Percentiles rank a stretch among this genome's conserved stretches.
phyloP scores from a whole-genome alignment of 371 early-diverging fungal species.

The Capniomyces stellatus region DNA sequence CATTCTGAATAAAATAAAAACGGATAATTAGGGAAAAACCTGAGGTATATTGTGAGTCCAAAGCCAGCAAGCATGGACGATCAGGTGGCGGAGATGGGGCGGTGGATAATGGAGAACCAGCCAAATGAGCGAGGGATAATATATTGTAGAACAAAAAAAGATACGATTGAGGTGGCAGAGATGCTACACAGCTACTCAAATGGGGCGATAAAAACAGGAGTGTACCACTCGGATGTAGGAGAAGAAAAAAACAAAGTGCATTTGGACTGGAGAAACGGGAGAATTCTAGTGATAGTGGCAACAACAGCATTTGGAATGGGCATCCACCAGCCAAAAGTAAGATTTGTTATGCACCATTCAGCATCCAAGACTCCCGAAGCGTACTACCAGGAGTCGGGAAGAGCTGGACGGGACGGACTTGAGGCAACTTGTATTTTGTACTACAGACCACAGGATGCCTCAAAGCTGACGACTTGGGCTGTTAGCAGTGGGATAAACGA shows the following conservation, averaged over 20 bases:
- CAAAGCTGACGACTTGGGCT: slow-evolving; percentile 36
- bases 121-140: slow-evolving; percentile 54
- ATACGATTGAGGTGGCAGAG: slow-evolving; percentile 46
- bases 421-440: slow-evolving; percentile 56
- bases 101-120: slow-evolving; percentile 43
- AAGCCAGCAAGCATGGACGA: slow-evolving; percentile 31
- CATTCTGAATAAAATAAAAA: too few species aligned
- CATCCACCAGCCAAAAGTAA: slow-evolving; percentile 68
- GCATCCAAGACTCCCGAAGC: slow-evolving; percentile 74
- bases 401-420: slow-evolving; percentile 68
- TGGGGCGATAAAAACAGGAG: slow-evolving; percentile 32
- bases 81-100: slow-evolving; percentile 41
- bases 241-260: slow-evolving; percentile 49
- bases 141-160: slow-evolving; percentile 63
- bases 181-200: slow-evolving; percentile 31
- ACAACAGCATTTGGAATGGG: slow-evolving; percentile 84
- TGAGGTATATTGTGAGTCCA: slow-evolving; percentile 45
- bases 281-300: slow-evolving; percentile 57
- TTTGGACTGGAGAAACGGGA: slow-evolving; percentile 44
- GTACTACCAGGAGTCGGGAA: slow-evolving; percentile 87
- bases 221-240: slow-evolving; percentile 69
- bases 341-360: slow-evolving; percentile 73
- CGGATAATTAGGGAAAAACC: too few species aligned
- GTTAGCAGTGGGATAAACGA: slow-evolving; percentile 36
- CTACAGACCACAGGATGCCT: slow-evolving; percentile 47